A percentile compares a stretch with the other conserved stretches of the same genome.
Evolutionary conservation across 345 rosid genomes (phyloP).

Genomic region (Eucalyptus erythrocorys): DNA sequence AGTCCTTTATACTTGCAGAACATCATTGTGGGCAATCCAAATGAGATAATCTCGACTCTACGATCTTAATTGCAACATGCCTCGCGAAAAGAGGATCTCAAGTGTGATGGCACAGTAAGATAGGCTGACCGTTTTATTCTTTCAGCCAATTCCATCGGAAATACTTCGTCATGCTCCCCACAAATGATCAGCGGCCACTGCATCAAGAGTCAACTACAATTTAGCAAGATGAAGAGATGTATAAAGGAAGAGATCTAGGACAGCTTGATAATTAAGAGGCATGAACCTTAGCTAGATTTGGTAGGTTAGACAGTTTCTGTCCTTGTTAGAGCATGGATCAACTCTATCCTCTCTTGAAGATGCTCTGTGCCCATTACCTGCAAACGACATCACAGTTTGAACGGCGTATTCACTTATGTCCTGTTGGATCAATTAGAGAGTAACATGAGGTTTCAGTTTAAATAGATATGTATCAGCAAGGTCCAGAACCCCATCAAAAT

Average conservation of each 20-base stretch:
- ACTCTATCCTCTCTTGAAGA: slow-evolving; percentile 58
- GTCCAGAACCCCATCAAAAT: background rate
- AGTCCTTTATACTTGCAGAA: too few relatives aligned
- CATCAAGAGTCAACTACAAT: background rate
- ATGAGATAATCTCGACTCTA: too few relatives aligned
- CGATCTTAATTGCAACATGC: too few relatives aligned
- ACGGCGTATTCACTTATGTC: background rate
- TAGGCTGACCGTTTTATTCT: too few relatives aligned
- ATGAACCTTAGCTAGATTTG: slow-evolving; percentile 57
- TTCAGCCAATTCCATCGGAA: slow-evolving; percentile 29
- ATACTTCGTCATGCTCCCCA: slow-evolving; percentile 72
- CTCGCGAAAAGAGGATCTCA: too few relatives aligned
- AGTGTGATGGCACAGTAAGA: too few relatives aligned
- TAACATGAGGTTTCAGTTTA: background rate
- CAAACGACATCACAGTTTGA: background rate
- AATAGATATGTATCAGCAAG: background rate
- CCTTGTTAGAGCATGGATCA: slow-evolving; percentile 57
- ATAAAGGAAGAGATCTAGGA: background rate
- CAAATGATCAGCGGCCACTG: slow-evolving; percentile 61
- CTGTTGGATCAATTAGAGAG: background rate
- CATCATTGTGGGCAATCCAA: too few relatives aligned
- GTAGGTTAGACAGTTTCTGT: slow-evolving; percentile 53
- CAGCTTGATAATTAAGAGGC: background rate
- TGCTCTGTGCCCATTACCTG: slow-evolving; percentile 70
- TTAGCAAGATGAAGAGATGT: background rate